Evolutionary conservation across 2,329 filamentous ascomycete species (phyloP).

Genomic region (Talaromyces sp.): DNA sequence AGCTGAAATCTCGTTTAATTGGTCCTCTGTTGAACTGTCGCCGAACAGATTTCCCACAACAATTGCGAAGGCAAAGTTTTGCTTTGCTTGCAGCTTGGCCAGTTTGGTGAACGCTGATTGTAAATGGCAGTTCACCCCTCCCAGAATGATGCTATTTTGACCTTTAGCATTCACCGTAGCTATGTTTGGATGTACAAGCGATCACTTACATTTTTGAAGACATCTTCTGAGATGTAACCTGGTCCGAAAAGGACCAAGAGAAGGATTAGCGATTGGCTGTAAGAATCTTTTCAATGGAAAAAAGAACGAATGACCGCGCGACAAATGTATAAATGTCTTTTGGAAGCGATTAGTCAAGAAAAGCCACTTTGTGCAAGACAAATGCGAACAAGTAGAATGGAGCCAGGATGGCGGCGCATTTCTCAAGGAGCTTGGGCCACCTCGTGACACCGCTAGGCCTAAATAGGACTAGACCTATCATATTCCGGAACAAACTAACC

Average conservation of each 20-base stretch:
- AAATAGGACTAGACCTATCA: slow-evolving; percentile 23
- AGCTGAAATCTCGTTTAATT: slow-evolving; percentile 63
- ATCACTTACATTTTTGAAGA: slow-evolving; percentile 59
- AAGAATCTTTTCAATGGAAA: neutral
- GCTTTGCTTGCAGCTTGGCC: slow-evolving; percentile 78
- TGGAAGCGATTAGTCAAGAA: neutral
- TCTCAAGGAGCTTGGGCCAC: slow-evolving; percentile 37
- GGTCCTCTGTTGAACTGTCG: slow-evolving; percentile 46
- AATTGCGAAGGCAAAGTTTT: slow-evolving; percentile 83
- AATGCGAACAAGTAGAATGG: neutral
- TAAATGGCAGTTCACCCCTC: slow-evolving; percentile 79
- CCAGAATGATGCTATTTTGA: slow-evolving; percentile 67
- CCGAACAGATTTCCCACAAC: slow-evolving; percentile 82
- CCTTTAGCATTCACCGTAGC: slow-evolving; percentile 19
- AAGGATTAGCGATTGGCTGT: neutral
- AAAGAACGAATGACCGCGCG: neutral
- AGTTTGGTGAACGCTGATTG: slow-evolving; percentile 78
- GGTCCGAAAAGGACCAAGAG: neutral
- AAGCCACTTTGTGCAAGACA: neutral
- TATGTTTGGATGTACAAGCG: neutral
- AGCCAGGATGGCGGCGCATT: slow-evolving; percentile 13
- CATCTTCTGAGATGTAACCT: slow-evolving; percentile 43
- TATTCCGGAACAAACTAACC: slow-evolving; percentile 33
- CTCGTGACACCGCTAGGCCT: slow-evolving; percentile 28
- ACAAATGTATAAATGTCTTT: too few species aligned